Percentiles rank a stretch among this genome's conserved stretches.
These are phyloP conservation scores for Lentinus brumalis DNA, from an alignment of 768 basidiomycete species.

Conservation along the genomic window DNA sequence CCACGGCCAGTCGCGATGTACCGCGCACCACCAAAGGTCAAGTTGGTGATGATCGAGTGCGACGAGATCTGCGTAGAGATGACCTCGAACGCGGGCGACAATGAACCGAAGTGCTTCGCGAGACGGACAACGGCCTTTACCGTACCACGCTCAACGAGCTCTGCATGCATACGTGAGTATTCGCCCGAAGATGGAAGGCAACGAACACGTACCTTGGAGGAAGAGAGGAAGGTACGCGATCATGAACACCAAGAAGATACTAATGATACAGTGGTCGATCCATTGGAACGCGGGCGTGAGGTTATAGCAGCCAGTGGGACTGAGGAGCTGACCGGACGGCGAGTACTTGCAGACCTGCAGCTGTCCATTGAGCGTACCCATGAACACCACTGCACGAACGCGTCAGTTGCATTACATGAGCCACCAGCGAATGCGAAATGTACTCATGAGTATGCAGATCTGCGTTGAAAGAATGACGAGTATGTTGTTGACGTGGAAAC, in stretches of 20 bases:
- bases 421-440: slow-evolving; percentile 35
- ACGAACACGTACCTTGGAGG: slow-evolving; percentile 71
- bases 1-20: slow-evolving; percentile 99
- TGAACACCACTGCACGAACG: slow-evolving; percentile 74
- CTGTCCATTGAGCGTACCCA: slow-evolving; percentile 88
- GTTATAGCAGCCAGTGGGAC: slow-evolving; percentile 91
- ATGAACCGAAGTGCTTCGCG: slow-evolving; percentile 90
- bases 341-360: slow-evolving; percentile 82
- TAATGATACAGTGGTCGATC: slow-evolving; percentile 96
- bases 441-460: slow-evolving; percentile 89
- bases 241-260: slow-evolving; percentile 98
- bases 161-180: slow-evolving; percentile 43
- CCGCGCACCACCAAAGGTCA: slow-evolving; percentile 96
- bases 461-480: slow-evolving; percentile 96
- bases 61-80: slow-evolving; percentile 99
- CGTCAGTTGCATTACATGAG: slow-evolving; percentile 27
- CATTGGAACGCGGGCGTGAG: slow-evolving; percentile 91
- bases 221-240: slow-evolving; percentile 94
- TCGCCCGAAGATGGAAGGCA: neutral
- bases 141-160: slow-evolving; percentile 94
- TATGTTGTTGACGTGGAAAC: slow-evolving; percentile 99
- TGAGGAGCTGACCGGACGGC: slow-evolving; percentile 67
- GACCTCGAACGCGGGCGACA: slow-evolving; percentile 96
- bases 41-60: slow-evolving; percentile 94
- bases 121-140: slow-evolving; percentile 89